Evolutionary conservation across 192 early-diverging fungal genomes (phyloP), one percentile per base, ranked within the genome.

Genomic region (Backusella circina): DNA sequence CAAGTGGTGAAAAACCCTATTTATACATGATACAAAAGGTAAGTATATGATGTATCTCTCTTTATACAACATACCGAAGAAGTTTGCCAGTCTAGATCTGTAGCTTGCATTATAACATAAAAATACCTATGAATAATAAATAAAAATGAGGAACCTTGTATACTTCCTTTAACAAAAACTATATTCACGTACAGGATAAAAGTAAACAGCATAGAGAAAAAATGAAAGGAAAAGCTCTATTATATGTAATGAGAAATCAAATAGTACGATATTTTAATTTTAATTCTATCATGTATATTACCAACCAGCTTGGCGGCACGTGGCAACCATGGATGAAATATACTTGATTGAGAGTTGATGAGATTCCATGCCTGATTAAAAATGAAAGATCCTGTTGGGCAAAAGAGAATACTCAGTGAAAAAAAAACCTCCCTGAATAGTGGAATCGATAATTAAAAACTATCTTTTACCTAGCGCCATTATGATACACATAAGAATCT

Each of bases 41-140:
- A 36, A 68, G 21, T 18, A 8, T 64, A 35, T 16, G 13, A 31
- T 21, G 0, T n/a, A 2, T 38, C 9, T 36, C 9, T 66, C 15
- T 23, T 36, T 16, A 23, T 16, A 28, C 2, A 31, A 21, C 57
- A 7, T 79, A 79, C 79, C 81, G 71, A 79, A 70, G 2, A 79
- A 38, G 47, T 73, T 79, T 12, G 77, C 81, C 23, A 73, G 21
- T 10, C 77, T 65, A 16, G 81, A 82, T 28, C 67, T 33, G 31
- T 72, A 67, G 33, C 81, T 82, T 21, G 78, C 77, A 32, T 82
- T 74, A 71, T 79, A 82, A 31, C 81, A 82, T n/a, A 82, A 77
- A 57, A 82, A 82, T 0, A 75, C 67, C 80, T 82, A 65, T 21
- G 10, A 36, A 31, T 41, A 66, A 51, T 70, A 16, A 30, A 28